These are phyloP conservation scores for Colletotrichum chlorophyti DNA, from an alignment of 2,329 filamentous ascomycete species.

Conservation along the genomic window DNA sequence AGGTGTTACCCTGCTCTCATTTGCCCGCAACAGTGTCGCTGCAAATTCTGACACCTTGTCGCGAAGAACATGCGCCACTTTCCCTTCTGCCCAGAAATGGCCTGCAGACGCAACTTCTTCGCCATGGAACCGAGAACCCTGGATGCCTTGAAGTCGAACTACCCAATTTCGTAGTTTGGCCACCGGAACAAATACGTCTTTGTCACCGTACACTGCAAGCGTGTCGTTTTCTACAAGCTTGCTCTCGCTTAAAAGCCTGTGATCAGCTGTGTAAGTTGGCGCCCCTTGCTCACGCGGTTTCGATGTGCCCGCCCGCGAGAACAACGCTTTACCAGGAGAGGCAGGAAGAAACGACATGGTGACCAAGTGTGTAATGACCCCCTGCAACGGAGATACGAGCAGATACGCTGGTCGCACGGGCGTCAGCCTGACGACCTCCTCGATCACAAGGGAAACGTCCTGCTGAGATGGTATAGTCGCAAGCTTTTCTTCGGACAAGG, in stretches of 20 bases:
- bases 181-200: constrained; percentile 75
- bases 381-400: constrained; percentile 72
- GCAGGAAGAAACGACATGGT: constrained; percentile 63
- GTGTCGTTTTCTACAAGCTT: constrained; percentile 67
- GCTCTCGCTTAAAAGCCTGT: constrained; percentile 46
- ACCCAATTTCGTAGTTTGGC: constrained; percentile 73
- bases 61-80: constrained; percentile 47
- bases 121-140: constrained; percentile 53
- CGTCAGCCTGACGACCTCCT: constrained; percentile 41
- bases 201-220: constrained; percentile 76
- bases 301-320: constrained; percentile 11
- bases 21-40: constrained; percentile 24
- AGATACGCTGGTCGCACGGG: constrained; percentile 60
- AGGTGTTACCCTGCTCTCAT: not conserved
- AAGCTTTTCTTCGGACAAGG: constrained; percentile 4
- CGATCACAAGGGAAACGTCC: constrained; percentile 37
- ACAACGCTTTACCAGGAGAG: constrained; percentile 27
- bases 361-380: constrained; percentile 64
- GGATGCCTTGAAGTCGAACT: constrained; percentile 51
- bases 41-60: constrained; percentile 38
- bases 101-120: constrained; percentile 60
- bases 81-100: constrained; percentile 69
- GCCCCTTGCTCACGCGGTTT: constrained; percentile 20
- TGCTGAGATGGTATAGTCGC: constrained; percentile 31
- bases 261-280: constrained; percentile 12